Evolutionary conservation across 805 yeast genomes (phyloP), one percentile per base, ranked within the genome.

Genomic region (Hanseniaspora valbyensis): DNA sequence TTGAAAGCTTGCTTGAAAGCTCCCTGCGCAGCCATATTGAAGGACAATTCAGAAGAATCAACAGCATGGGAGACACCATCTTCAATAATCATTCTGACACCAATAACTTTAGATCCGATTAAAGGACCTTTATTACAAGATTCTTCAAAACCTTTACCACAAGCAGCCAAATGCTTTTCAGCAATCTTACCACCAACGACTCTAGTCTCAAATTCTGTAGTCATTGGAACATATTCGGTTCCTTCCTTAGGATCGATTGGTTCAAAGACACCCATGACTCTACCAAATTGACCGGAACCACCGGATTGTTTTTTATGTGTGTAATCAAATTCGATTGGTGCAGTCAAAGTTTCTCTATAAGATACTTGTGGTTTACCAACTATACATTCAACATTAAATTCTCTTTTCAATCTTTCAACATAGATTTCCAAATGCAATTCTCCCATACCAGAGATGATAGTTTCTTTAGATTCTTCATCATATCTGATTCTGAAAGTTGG

Each of bases 281-380:
- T 81, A 68, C 95, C 98, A 65, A 80, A 92, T 74, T 92, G 99
- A 70, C 99, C 99, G 57, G 97, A 95, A 77, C 99, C 99, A 68
- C 99, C 99, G 63, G 90, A 77, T 73, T 92, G 99, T 66, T 88
- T 90, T 77, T 92, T 92, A 74, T 90, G 97, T 26, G 95, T 83
- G 70, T 82, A 87, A 66, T 92, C 97, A 62, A 92, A 90, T 13
- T 78, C 73, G 28, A 90, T 75, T 38, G 84, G 71, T 2, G 75
- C 65, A 33, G 83, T 71, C 57, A 90, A 80, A 37, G 97, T 83
- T 70, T 92, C 99, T 69, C 99, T 81, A 71, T 92, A 92, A 16
- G 98, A 87, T 37, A 92, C 99, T 73, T 89, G 95, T 43, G 99
- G 99, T 68, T 83, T 82, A 66, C 99, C 98, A 53, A 96, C 90